Evolutionary conservation across 1,139 yeast species (phyloP).

Genomic region (Lodderomyces theae): DNA sequence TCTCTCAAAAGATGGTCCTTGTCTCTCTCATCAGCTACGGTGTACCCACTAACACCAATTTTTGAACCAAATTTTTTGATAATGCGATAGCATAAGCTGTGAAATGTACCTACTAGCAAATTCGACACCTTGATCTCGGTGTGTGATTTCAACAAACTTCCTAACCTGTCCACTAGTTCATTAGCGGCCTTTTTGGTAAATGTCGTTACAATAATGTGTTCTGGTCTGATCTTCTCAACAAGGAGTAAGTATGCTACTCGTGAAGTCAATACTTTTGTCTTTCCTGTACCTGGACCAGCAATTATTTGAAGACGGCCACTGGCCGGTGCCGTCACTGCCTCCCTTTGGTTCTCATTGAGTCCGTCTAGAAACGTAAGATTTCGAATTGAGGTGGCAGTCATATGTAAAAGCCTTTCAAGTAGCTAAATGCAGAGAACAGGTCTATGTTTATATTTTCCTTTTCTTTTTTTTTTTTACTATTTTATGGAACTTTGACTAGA

Average conservation of each 20-base stretch:
- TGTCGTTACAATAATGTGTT: constrained; percentile 73
- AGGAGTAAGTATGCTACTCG: constrained; percentile 70
- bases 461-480: background rate
- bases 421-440: background rate
- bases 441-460: too few relatives aligned
- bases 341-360: constrained; percentile 56
- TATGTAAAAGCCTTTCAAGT: too few relatives aligned
- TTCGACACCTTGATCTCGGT: constrained; percentile 35
- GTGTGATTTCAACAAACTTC: constrained; percentile 31
- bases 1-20: constrained; percentile 47
- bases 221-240: constrained; percentile 51
- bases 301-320: constrained; percentile 65
- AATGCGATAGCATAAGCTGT: constrained; percentile 68
- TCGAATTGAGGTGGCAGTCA: background rate
- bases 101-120: constrained; percentile 81
- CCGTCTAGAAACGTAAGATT: constrained; percentile 6
- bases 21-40: constrained; percentile 70
- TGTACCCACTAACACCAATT: constrained; percentile 48
- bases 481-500: too few relatives aligned
- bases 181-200: constrained; percentile 88
- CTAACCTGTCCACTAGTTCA: constrained; percentile 70
- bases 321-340: constrained; percentile 59
- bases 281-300: constrained; percentile 93
- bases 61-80: constrained; percentile 54
- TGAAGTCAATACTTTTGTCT: constrained; percentile 77